Evolutionary conservation across 2,329 filamentous ascomycete species (phyloP).

Genomic region (Tricladium varicosporioides): DNA sequence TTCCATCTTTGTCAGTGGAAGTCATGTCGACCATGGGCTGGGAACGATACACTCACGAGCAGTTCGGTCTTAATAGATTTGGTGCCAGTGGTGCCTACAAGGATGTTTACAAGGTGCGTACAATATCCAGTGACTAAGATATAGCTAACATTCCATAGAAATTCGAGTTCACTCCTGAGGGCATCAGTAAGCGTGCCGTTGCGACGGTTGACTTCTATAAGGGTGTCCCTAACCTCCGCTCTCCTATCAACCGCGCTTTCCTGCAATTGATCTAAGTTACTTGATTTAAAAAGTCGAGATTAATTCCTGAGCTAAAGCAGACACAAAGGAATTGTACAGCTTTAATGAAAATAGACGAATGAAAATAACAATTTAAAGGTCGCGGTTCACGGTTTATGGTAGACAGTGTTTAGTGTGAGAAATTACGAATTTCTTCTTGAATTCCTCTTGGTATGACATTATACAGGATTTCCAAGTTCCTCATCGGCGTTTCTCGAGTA

Average conservation of each 20-base stretch:
- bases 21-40: constrained; percentile 97
- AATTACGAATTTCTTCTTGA: no score
- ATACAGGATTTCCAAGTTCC: no score
- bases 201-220: constrained; percentile 98
- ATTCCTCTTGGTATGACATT: no score
- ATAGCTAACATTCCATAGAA: constrained; percentile 56
- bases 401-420: no score
- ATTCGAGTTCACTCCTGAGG: constrained; percentile 98
- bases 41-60: constrained; percentile 99
- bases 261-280: constrained; percentile 81
- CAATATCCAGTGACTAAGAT: neutral
- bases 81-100: constrained; percentile 96
- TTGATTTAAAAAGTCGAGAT: neutral
- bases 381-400: neutral
- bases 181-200: constrained; percentile 89
- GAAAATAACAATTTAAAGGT: neutral
- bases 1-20: constrained; percentile 90
- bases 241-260: constrained; percentile 96
- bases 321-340: constrained; percentile 1
- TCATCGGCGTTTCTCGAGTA: no score
- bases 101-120: constrained; percentile 86
- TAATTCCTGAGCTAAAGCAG: neutral
- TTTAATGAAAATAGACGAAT: constrained; percentile 6
- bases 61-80: constrained; percentile 99
- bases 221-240: constrained; percentile 84